A percentile compares a stretch with the other conserved stretches of the same genome.
Evolutionary conservation across 768 basidiomycete genomes (phyloP).

Genomic region (Pleurotus ostreatus): DNA sequence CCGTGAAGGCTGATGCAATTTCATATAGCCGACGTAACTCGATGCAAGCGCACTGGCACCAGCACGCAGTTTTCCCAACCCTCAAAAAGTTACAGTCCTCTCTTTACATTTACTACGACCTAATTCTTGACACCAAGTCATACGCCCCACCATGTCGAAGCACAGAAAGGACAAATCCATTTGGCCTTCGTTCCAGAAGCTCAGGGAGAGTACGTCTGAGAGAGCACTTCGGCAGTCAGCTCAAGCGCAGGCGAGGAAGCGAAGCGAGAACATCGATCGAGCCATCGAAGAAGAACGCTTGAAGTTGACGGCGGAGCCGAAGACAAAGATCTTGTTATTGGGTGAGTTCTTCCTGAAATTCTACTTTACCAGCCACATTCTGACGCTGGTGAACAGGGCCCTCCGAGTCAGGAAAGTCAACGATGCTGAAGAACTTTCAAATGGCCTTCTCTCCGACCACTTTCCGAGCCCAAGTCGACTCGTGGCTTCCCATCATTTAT

Average conservation of each 20-base stretch:
- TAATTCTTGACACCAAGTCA: too few relatives aligned
- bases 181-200: neutral
- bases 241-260: constrained; percentile 47
- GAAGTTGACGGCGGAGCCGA: constrained; percentile 29
- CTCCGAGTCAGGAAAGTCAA: constrained; percentile 67
- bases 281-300: constrained; percentile 43
- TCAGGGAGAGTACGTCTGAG: constrained; percentile 38
- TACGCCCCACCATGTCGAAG: neutral
- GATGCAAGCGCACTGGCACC: too few relatives aligned
- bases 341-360: constrained; percentile 32
- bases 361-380: neutral
- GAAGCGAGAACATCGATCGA: constrained; percentile 55
- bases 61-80: too few relatives aligned
- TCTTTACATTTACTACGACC: too few relatives aligned
- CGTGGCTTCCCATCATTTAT: constrained; percentile 65
- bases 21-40: neutral
- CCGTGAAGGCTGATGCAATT: neutral
- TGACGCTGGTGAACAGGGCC: constrained; percentile 37
- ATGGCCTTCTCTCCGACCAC: constrained; percentile 56
- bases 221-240: constrained; percentile 32
- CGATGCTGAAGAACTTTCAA: constrained; percentile 64
- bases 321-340: constrained; percentile 51
- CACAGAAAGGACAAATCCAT: constrained; percentile 6
- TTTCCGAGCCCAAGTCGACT: constrained; percentile 43
- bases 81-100: too few relatives aligned